These are phyloP conservation scores for Picochlorum costavermella DNA, from an alignment of 139 green algal genomes.

Conservation along the genomic window DNA sequence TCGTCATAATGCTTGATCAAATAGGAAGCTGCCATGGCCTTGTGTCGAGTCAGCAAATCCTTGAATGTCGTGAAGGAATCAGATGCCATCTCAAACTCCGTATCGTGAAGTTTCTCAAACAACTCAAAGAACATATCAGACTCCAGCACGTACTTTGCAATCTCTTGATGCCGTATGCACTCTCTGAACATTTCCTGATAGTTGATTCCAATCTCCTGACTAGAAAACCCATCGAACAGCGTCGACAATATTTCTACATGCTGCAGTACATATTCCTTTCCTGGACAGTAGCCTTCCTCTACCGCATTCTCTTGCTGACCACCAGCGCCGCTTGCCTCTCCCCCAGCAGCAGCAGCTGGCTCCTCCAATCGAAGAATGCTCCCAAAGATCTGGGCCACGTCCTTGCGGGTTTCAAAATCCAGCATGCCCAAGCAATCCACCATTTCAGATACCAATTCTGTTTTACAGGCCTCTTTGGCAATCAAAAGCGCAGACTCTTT, in stretches of 20 bases:
- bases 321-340: no score
- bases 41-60: slow-evolving; percentile 82
- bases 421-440: slow-evolving; percentile 53
- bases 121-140: slow-evolving; percentile 38
- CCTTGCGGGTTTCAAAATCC: slow-evolving; percentile 83
- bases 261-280: slow-evolving; percentile 49
- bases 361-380: slow-evolving; percentile 62
- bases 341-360: not conserved
- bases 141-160: slow-evolving; percentile 32
- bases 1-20: slow-evolving; percentile 47
- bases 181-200: slow-evolving; percentile 80
- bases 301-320: no score
- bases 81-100: slow-evolving; percentile 86
- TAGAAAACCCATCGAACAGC: slow-evolving; percentile 63
- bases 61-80: slow-evolving; percentile 90
- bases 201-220: slow-evolving; percentile 67
- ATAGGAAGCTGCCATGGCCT: slow-evolving; percentile 59
- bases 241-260: slow-evolving; percentile 50
- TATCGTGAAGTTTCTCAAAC: slow-evolving; percentile 76
- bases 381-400: slow-evolving; percentile 63
- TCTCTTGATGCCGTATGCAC: slow-evolving; percentile 60
- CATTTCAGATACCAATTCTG: slow-evolving; percentile 49
- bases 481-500: slow-evolving; percentile 57
- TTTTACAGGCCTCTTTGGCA: slow-evolving; percentile 40
- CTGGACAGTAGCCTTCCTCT: slow-evolving; percentile 41